These are phyloP conservation scores for Pelomyxa schiedti DNA, from an alignment of 78 protist genomes.

Conservation along the genomic window DNA sequence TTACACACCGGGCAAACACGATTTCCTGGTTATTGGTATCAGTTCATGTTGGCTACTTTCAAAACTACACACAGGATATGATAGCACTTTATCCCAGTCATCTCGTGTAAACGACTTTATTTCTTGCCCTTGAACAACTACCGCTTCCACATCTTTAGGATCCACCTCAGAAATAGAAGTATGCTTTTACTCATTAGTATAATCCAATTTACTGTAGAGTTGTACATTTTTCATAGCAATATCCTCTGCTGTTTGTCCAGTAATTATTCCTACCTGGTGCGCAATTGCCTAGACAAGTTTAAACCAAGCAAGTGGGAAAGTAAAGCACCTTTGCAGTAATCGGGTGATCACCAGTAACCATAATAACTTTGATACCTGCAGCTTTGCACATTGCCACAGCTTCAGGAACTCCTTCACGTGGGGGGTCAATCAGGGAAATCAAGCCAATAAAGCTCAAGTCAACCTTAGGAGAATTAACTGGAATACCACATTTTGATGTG, in stretches of 20 bases:
- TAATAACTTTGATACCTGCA: constrained; percentile 80
- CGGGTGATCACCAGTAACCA: constrained; percentile 99
- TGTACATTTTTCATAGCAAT: constrained; percentile 27
- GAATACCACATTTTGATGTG: too few species aligned
- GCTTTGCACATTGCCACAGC: constrained; percentile 32
- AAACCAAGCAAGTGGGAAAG: too few species aligned
- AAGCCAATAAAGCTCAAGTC: constrained; percentile 78
- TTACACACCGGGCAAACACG: constrained; percentile 37
- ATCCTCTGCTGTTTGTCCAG: constrained; percentile 38
- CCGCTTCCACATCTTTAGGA: constrained; percentile 2
- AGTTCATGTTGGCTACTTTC: too few species aligned
- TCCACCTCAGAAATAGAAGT: neutral
- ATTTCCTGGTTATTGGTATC: constrained; percentile 20
- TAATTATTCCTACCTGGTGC: constrained; percentile 51
- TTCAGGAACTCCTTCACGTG: constrained; percentile 59
- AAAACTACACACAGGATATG: too few species aligned
- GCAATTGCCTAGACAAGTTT: constrained; percentile 92
- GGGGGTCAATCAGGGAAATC: constrained; percentile 92
- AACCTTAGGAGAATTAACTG: constrained; percentile 28
- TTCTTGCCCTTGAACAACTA: constrained; percentile 40
- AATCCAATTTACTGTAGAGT: constrained; percentile 9
- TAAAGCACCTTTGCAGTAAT: too few species aligned
- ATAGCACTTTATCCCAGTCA: too few species aligned
- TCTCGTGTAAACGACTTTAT: constrained; percentile 23
- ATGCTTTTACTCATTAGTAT: neutral